These are phyloP conservation scores for Odonthalia washingtoniensis DNA, from an alignment of 31 red algal genomes.

Conservation along the genomic window DNA sequence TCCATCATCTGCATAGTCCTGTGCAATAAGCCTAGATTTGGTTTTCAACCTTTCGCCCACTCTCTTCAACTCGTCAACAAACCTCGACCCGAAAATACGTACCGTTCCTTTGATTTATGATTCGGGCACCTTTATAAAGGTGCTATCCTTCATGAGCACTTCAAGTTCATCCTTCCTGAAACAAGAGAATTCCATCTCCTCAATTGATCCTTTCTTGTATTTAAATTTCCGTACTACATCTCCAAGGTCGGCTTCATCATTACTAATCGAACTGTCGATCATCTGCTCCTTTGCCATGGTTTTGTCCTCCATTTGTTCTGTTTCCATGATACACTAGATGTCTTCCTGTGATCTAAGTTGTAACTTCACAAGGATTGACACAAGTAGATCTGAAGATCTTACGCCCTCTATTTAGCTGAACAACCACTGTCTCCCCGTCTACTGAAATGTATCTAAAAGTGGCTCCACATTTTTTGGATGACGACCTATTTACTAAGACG, in stretches of 20 bases:
- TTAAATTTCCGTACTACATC: background rate
- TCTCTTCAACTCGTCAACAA: background rate
- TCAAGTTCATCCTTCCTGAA: background rate
- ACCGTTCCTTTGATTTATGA: too few species aligned
- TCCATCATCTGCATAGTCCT: background rate
- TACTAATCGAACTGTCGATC: background rate
- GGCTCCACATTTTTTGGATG: background rate
- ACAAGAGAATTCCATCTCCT: background rate
- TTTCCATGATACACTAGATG: background rate
- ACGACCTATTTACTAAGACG: background rate
- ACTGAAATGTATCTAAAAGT: conserved; percentile 16
- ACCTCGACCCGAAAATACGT: background rate
- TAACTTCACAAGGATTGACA: background rate
- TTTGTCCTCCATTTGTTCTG: background rate
- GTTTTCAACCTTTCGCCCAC: background rate
- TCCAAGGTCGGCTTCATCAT: background rate
- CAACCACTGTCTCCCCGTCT: conserved; percentile 9
- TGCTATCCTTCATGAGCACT: background rate
- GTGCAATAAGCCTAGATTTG: background rate
- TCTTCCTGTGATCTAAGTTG: background rate
- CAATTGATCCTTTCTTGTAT: background rate
- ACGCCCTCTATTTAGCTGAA: background rate
- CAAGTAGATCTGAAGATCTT: background rate
- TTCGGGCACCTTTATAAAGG: background rate
- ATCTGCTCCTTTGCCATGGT: background rate